Percentiles rank a stretch among this genome's conserved stretches.
Evolutionary conservation across 768 basidiomycete genomes (phyloP).

Genomic region (Sporobolomyces pararoseus): DNA sequence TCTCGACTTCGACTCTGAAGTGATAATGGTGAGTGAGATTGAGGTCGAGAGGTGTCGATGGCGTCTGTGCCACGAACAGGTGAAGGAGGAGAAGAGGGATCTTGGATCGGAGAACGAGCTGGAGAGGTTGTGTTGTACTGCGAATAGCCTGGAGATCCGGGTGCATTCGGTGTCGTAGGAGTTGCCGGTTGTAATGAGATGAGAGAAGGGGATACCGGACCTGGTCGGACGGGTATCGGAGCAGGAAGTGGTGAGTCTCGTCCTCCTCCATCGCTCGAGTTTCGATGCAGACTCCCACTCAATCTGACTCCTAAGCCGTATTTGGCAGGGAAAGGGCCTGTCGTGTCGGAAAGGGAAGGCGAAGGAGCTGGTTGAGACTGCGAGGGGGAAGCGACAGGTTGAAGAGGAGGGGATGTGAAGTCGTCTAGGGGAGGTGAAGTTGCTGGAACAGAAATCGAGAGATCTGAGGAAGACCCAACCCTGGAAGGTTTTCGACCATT

Average conservation of each 20-base stretch:
- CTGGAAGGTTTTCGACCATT: background rate
- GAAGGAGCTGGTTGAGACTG: background rate
- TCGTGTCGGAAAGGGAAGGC: background rate
- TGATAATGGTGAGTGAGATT: background rate
- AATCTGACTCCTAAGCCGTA: conserved; percentile 6
- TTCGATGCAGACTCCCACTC: background rate
- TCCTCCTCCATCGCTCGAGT: background rate
- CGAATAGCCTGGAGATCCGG: background rate
- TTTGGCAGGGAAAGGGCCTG: background rate
- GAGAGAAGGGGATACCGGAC: background rate
- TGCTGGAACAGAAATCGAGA: conserved; percentile 6
- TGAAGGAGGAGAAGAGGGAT: background rate
- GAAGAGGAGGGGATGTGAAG: background rate
- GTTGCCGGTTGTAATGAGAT: background rate
- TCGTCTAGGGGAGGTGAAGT: background rate
- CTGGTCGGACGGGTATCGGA: background rate
- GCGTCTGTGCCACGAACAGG: background rate
- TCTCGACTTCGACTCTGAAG: background rate
- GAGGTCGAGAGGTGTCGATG: background rate
- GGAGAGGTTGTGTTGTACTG: conserved; percentile 17
- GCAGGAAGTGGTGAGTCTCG: conserved; percentile 13
- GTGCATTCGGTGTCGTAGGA: background rate
- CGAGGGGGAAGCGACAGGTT: background rate
- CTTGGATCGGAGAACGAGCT: conserved; percentile 3
- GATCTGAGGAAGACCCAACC: background rate